Base-by-base conservation (phyloP, 2,329 filamentous ascomycete genomes). In the Penicillium sp. region DNA sequence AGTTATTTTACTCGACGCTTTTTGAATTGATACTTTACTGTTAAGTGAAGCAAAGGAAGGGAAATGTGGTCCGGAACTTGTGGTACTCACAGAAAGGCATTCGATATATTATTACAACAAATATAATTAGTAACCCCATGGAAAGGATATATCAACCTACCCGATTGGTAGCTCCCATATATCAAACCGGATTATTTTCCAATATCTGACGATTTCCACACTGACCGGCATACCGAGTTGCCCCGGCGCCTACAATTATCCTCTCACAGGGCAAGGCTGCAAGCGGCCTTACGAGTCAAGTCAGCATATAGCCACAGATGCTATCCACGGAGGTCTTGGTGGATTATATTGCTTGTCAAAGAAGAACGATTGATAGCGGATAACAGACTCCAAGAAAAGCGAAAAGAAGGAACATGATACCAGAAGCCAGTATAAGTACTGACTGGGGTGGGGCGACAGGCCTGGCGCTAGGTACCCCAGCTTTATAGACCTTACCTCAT, bases 401-500 rank as follows among this genome's bases (percentile, higher is more conserved):
- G 8, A 31, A 10, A 42, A 7, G 7, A n/a, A n/a, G 40, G 28
- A 21, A 21, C 3, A n/a, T 24, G 35, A 31, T 3, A 15, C 17
- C 21, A n/a, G 17, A 42, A 22, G 28, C 8, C n/a, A 15, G 19
- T 31, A 32, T 32, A 31, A 8, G 13, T 42, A 31, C 8, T n/a
- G n/a, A 19, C 10, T 21, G 12, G 17, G 17, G 28, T 32, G 38
- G 35, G 24, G 22, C 31, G 17, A 28, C 2, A 34, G 17, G n/a
- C 24, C 17, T 42, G 10, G 28, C 13, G 26, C 28, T 13, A 15
- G 17, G 29, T 15, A 31, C 9, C 22, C n/a, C n/a, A 31, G 26
- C 43, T n/a, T 7, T 28, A 48, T 42, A 28, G 22, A 12, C 40
- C 47, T 49, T 50, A 40, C 43, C 43, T 29, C 22, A 45, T 45